phyloP scores from a whole-genome alignment of 2,329 filamentous ascomycete species.

The Neofusicoccum parvum region DNA sequence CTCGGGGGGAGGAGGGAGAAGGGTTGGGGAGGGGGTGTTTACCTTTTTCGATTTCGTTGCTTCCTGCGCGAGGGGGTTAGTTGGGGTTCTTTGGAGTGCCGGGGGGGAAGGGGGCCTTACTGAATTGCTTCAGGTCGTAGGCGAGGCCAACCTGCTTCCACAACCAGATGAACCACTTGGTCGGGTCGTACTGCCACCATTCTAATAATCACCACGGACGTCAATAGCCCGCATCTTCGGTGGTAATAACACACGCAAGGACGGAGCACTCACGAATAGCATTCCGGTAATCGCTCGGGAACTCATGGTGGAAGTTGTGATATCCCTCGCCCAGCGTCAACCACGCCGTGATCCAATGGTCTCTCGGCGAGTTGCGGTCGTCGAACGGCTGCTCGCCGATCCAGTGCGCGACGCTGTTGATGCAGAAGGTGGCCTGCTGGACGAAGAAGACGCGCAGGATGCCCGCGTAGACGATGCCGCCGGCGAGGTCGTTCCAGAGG shows the following conservation, averaged over 20 bases:
- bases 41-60: no score
- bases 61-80: neutral
- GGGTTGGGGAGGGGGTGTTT: neutral
- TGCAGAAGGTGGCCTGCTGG: conserved; percentile 90
- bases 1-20: neutral
- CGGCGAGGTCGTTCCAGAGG: conserved; percentile 77
- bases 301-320: conserved; percentile 96
- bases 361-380: conserved; percentile 87
- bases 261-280: conserved; percentile 58
- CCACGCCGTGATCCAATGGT: conserved; percentile 82
- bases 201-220: conserved; percentile 33
- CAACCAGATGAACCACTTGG: conserved; percentile 79
- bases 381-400: conserved; percentile 91
- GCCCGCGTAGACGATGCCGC: conserved; percentile 82
- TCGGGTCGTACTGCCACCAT: conserved; percentile 91
- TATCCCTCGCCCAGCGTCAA: conserved; percentile 87
- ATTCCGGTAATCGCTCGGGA: conserved; percentile 90
- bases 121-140: conserved; percentile 88
- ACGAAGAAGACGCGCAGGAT: conserved; percentile 88
- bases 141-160: conserved; percentile 85
- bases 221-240: neutral
- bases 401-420: conserved; percentile 90
- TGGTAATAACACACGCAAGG: no score
- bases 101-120: conserved; percentile 32
- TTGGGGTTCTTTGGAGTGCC: neutral